Percentiles rank a stretch among this genome's conserved stretches.
phyloP scores from a whole-genome alignment of 257 asterid species.

The Primulina tabacum region DNA sequence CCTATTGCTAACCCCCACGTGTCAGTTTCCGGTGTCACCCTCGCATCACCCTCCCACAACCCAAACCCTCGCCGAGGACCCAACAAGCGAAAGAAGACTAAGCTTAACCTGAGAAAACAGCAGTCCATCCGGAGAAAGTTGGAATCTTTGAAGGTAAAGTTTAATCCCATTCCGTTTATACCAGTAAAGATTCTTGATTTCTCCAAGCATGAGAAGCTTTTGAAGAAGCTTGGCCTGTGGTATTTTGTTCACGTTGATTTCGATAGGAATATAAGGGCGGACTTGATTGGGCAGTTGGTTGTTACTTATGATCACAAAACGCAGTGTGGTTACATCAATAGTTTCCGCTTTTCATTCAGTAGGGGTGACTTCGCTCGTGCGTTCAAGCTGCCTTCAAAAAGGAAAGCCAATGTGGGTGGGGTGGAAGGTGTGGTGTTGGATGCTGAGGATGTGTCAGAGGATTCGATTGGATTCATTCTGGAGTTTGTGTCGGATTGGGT shows the following conservation, averaged over 20 bases:
- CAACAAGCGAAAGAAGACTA: background rate
- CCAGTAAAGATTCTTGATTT: slow-evolving; percentile 49
- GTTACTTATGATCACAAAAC: slow-evolving; percentile 51
- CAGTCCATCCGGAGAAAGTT: background rate
- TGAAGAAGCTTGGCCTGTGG: slow-evolving; percentile 75
- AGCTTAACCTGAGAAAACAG: background rate
- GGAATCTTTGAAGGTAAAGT: slow-evolving; percentile 19
- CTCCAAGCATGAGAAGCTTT: slow-evolving; percentile 50
- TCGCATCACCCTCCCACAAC: background rate
- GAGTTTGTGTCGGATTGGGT: slow-evolving; percentile 60
- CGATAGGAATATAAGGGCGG: slow-evolving; percentile 54
- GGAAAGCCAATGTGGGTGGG: slow-evolving; percentile 34
- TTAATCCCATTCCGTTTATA: slow-evolving; percentile 69
- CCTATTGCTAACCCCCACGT: background rate
- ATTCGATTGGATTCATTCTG: slow-evolving; percentile 43
- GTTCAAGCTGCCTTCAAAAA: slow-evolving; percentile 53
- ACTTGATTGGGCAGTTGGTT: slow-evolving; percentile 65
- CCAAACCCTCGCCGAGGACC: background rate
- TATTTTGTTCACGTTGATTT: slow-evolving; percentile 65
- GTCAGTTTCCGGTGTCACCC: background rate
- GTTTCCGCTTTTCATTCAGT: slow-evolving; percentile 40
- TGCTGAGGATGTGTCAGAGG: slow-evolving; percentile 43
- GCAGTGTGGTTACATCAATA: slow-evolving; percentile 50
- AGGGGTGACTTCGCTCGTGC: slow-evolving; percentile 78
- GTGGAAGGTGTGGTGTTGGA: slow-evolving; percentile 53